A percentile compares a stretch with the other conserved stretches of the same genome.
Conservation (phyloP, 108 stramenopile genomes). For the Nannochloropsis gaditana region DNA sequence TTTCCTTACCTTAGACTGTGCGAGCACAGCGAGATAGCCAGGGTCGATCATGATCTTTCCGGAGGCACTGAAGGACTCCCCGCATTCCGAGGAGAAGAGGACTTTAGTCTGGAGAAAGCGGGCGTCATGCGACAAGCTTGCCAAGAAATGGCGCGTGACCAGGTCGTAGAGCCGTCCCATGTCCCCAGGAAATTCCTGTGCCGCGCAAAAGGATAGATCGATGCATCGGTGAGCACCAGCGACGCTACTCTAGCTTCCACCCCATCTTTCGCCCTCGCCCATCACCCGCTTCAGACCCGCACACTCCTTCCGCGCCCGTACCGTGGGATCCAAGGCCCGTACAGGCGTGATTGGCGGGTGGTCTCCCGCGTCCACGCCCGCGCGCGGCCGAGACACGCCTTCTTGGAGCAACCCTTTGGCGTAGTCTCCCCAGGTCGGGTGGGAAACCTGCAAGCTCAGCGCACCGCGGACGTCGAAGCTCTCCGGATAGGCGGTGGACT, state of each 20-base stretch:
- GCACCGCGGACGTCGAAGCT: slow-evolving; percentile 28
- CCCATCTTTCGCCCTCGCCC: too few species aligned
- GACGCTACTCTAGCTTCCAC: too few species aligned
- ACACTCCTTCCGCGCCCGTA: not conserved
- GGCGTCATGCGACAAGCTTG: slow-evolving; percentile 74
- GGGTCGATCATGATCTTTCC: slow-evolving; percentile 52
- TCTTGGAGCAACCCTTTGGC: not conserved
- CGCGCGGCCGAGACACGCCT: not conserved
- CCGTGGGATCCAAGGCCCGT: slow-evolving; percentile 12
- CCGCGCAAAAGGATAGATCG: too few species aligned
- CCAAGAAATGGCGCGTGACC: slow-evolving; percentile 76
- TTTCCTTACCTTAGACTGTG: not conserved
- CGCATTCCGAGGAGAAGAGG: not conserved
- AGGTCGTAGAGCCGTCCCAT: slow-evolving; percentile 78
- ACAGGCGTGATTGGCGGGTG: slow-evolving; percentile 51
- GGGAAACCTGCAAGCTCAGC: not conserved
- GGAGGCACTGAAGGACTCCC: not conserved
- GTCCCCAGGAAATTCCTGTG: not conserved
- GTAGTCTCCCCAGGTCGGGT: not conserved
- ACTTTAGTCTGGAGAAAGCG: slow-evolving; percentile 54
- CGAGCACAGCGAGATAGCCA: slow-evolving; percentile 70
- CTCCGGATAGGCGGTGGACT: slow-evolving; percentile 40
- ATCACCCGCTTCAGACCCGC: too few species aligned
- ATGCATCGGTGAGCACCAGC: too few species aligned
- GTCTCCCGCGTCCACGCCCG: slow-evolving; percentile 46